Evolutionary conservation across 2,329 filamentous ascomycete genomes (phyloP).

Genomic region (Aspergillus persii): DNA sequence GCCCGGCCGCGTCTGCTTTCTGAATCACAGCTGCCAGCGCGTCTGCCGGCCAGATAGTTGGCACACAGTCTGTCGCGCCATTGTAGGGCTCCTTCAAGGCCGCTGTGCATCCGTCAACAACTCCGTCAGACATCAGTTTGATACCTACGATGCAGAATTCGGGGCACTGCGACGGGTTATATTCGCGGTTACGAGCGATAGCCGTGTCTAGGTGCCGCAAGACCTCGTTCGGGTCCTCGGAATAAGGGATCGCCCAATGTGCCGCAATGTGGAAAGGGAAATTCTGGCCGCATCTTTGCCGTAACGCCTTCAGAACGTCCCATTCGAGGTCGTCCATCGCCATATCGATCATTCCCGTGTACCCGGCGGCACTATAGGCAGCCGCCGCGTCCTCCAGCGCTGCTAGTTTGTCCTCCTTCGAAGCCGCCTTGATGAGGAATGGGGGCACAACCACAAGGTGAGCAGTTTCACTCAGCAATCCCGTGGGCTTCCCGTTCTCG

Average conservation of each 20-base stretch:
- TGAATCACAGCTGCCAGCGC: constrained; percentile 45
- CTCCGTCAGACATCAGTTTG: constrained; percentile 52
- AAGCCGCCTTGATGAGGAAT: constrained; percentile 43
- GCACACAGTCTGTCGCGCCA: constrained; percentile 38
- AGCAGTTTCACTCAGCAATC: constrained; percentile 49
- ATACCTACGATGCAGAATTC: constrained; percentile 48
- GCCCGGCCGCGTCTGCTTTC: constrained; percentile 42
- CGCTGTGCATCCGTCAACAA: constrained; percentile 53
- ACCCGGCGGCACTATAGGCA: constrained; percentile 46
- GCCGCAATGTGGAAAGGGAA: constrained; percentile 47
- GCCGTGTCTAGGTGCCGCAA: constrained; percentile 47
- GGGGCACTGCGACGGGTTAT: constrained; percentile 39
- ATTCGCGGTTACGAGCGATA: constrained; percentile 41
- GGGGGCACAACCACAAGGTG: constrained; percentile 48
- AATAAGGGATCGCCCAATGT: constrained; percentile 50
- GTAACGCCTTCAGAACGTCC: constrained; percentile 44
- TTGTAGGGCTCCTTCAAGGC: constrained; percentile 49
- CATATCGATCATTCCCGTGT: constrained; percentile 52
- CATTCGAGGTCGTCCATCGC: constrained; percentile 52
- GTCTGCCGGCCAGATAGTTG: constrained; percentile 47
- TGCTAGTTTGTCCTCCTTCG: constrained; percentile 43
- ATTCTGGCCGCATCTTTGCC: constrained; percentile 25
- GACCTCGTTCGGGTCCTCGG: constrained; percentile 37
- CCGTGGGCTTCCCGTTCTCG: constrained; percentile 42
- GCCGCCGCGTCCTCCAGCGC: constrained; percentile 42